Percentiles rank a stretch among this genome's conserved stretches.
These are phyloP conservation scores for Volvariella volvacea DNA, from an alignment of 1,284 basidiomycete genomes.

Conservation along the genomic window DNA sequence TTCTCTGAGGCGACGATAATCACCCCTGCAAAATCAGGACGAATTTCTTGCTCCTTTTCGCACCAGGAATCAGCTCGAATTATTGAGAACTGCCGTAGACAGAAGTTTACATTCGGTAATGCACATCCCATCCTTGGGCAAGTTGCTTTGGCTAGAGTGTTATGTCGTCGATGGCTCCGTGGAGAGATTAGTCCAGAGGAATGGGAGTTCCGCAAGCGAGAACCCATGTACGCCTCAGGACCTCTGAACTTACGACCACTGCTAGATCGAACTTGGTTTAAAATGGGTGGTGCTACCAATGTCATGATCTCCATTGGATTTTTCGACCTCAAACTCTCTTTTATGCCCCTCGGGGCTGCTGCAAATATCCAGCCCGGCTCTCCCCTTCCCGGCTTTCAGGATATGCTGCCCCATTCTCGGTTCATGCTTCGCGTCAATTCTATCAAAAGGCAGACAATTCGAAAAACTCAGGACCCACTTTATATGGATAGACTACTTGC, in stretches of 20 bases:
- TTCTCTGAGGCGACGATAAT: conserved; percentile 26
- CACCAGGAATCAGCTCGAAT: conserved; percentile 17
- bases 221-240: conserved; percentile 44
- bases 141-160: conserved; percentile 45
- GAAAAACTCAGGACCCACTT: conserved; percentile 35
- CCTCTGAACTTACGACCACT: conserved; percentile 49
- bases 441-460: conserved; percentile 29
- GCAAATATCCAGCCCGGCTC: conserved; percentile 22
- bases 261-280: conserved; percentile 41
- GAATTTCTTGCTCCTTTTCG: conserved; percentile 18
- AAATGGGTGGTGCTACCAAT: conserved; percentile 36
- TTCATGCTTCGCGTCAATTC: conserved; percentile 38
- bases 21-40: conserved; percentile 29
- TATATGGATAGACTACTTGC: conserved; percentile 38
- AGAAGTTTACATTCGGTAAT: conserved; percentile 43
- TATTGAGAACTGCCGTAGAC: conserved; percentile 30
- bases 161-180: conserved; percentile 38
- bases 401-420: conserved; percentile 35
- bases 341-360: conserved; percentile 39
- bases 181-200: conserved; percentile 43
- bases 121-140: conserved; percentile 45
- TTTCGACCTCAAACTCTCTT: conserved; percentile 38
- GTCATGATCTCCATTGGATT: conserved; percentile 38
- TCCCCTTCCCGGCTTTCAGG: conserved; percentile 30
- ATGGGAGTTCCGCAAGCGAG: conserved; percentile 43